phyloP scores from a whole-genome alignment of 176 grass and related monocot species.

The Sorghum bicolor region Sorghum_bicolor_NCBIv3 NC_012873.2:53707001-53707500 shows the following conservation, averaged over 20 bases:
- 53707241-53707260: slow-evolving; percentile 83
- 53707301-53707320: slow-evolving; percentile 64
- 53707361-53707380: slow-evolving; percentile 79
- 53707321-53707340: slow-evolving; percentile 72
- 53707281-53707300: slow-evolving; percentile 81
- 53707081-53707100: slow-evolving; percentile 92
- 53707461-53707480: slow-evolving; percentile 55
- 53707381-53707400: slow-evolving; percentile 90
- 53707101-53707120: slow-evolving; percentile 97
- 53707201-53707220: slow-evolving; percentile 78
- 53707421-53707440: slow-evolving; percentile 82
- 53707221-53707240: slow-evolving; percentile 84
- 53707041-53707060: slow-evolving; percentile 70
- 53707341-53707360: slow-evolving; percentile 67
- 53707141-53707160: slow-evolving; percentile 90
- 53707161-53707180: slow-evolving; percentile 72
- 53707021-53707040: slow-evolving; percentile 75
- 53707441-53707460: slow-evolving; percentile 87
- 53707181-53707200: slow-evolving; percentile 90
- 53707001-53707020: slow-evolving; percentile 78
- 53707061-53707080: slow-evolving; percentile 96
- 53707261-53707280: slow-evolving; percentile 88
- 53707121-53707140: slow-evolving; percentile 74
- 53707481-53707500: slow-evolving; percentile 15
- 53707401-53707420: slow-evolving; percentile 83